Conservation (phyloP, 163 green algal genomes). For the Chlamydomonas reinhardtii region DNA sequence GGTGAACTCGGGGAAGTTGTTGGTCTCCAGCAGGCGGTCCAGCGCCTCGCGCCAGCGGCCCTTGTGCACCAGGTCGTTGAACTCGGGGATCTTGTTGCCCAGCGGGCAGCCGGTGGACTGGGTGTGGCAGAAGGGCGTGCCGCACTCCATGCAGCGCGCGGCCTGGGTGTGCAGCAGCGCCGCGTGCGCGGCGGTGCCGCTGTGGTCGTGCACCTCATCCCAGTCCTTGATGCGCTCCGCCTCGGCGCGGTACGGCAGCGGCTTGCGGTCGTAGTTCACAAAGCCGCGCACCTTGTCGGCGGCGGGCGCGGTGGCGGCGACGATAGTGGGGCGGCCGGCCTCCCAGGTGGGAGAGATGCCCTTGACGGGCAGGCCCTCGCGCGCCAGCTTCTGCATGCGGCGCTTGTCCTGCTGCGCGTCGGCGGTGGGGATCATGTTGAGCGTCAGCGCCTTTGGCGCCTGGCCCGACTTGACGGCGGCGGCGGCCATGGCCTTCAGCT, state of each 20-base stretch:
- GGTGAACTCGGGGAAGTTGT: slow-evolving; percentile 99
- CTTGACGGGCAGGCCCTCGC: slow-evolving; percentile 71
- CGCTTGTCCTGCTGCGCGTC: slow-evolving; percentile 44
- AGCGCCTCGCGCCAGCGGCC: slow-evolving; percentile 92
- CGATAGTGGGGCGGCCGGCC: slow-evolving; percentile 67
- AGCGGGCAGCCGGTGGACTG: slow-evolving; percentile 71
- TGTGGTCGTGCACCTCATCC: slow-evolving; percentile 81
- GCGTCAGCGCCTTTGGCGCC: slow-evolving; percentile 58
- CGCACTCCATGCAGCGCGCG: slow-evolving; percentile 97
- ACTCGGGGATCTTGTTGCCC: slow-evolving; percentile 93
- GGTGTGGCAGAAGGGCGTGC: slow-evolving; percentile 96
- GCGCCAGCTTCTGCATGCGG: slow-evolving; percentile 52
- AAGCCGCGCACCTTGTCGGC: slow-evolving; percentile 88
- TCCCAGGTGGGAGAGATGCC: slow-evolving; percentile 78
- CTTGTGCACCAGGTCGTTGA: slow-evolving; percentile 94
- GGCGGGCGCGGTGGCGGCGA: not conserved
- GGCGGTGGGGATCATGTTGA: slow-evolving; percentile 40
- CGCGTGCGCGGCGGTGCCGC: slow-evolving; percentile 51
- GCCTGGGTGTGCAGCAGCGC: slow-evolving; percentile 73
- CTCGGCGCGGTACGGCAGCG: slow-evolving; percentile 84
- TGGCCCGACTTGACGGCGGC: slow-evolving; percentile 44
- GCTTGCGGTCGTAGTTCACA: slow-evolving; percentile 88
- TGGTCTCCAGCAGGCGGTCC: slow-evolving; percentile 94
- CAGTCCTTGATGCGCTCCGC: slow-evolving; percentile 93
- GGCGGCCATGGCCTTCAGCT: slow-evolving; percentile 81